Base-by-base conservation (phyloP, 495 filamentous ascomycete genomes). In the Aspergillus biplanus region DNA sequence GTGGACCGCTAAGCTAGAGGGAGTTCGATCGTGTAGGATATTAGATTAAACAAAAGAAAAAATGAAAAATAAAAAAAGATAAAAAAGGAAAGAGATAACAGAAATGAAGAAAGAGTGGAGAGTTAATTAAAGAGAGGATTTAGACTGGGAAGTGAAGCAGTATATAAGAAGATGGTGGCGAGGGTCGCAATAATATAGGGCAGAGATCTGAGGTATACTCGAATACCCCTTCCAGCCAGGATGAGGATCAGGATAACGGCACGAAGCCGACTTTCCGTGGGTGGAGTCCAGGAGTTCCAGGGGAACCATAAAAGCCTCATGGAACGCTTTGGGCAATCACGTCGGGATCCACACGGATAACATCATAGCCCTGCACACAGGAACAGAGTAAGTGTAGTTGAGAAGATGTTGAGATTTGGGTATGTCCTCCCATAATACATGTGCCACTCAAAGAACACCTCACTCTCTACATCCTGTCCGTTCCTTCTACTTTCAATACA, bases 241-340 rank as follows among this genome's bases (percentile, higher is more conserved):
- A 16, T 49, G 46, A 16, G 18, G 15, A n/a, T 49, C 13, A 49
- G 46, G 46, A 49, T 49, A 49, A 49, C n/a, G 46, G 46, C 46
- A 49, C 46, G 46, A 49, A 50, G 58, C 58, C 58, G 47, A 60
- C 6, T 50, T 50, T 33, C 58, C 58, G 57, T 49, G 58, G 44
- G 47, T 52, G 58, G 47, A 60, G 58, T 52, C 15, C 12, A 21
- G 39, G 58, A 16, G 16, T n/a, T 15, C 18, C 13, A 37, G n/a
- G 18, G 15, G 12, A 57, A 57, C 42, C 27, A 50, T 37, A 47
- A 35, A 60, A 47, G 35, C 58, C 37, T 34, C 13, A 16, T 52
- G 32, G 58, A 31, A 27, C 33, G 9, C 16, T 9, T 15, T 39
- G 9, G 33, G 11, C 37, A 37, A 15, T 27, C 54, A 57, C 58